Base-by-base conservation (phyloP, 768 basidiomycete genomes). In the Calocybe indica region DNA sequence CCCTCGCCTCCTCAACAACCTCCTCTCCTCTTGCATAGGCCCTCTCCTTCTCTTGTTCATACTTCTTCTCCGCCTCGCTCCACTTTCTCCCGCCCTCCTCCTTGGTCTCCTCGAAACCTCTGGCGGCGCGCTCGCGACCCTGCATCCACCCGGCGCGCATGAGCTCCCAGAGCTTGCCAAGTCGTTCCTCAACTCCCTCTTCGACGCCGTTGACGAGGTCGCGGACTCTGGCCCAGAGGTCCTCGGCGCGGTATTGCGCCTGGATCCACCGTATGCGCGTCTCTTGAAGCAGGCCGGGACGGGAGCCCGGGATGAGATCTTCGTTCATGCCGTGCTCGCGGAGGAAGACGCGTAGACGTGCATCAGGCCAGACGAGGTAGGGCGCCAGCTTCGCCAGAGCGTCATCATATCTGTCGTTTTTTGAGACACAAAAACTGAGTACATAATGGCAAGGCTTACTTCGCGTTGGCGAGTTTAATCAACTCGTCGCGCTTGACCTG, bases 291-390 rank as follows among this genome's bases (percentile, higher is more conserved):
- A 96, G 77, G n/a, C 83, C 83, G 0, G 88, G 80, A 33, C 92
- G 80, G 3, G 58, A 62, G 1, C 73, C 77, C 1, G 86, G 83
- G 37, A 89, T 71, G 42, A 72, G 69, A n/a, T 73, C 73, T 55
- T 94, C 91, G 52, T 75, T 70, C 29, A 95, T 58, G 42, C 85
- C 87, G 53, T 79, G 77, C 58, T 88, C 80, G 38, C 92, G 78
- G 13, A 97, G 76, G 66, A 89, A 96, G 1, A 88, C 92, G 40
- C 93, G 84, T 28, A 98, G 80, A 31, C 94, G 79, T 3, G 93
- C 89, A 58, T 97, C 94, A 9, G 91, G 89, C 95, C 95, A 98
- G 7, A 78, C 75, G 43, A 94, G 71, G 66, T 95, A 96, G 2
- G 80, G 69, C 2, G 82, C 73, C 1, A 75, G 73, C 33, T 69